Percentiles rank a stretch among this genome's conserved stretches.
Evolutionary conservation across 805 yeast genomes (phyloP).

Genomic region (Allodekkera sacchari): DNA sequence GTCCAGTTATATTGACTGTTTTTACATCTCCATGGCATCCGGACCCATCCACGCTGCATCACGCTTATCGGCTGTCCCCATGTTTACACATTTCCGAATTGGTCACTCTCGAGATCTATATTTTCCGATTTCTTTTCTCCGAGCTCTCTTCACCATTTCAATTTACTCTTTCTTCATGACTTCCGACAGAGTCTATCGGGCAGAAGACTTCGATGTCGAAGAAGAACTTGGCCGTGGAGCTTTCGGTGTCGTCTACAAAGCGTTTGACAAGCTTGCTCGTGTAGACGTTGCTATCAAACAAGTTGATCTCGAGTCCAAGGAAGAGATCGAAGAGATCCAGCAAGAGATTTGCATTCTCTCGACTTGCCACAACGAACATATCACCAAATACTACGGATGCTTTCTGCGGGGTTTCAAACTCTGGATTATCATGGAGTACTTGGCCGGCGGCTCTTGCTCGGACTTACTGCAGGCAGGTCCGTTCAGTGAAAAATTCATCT

Average conservation of each 20-base stretch:
- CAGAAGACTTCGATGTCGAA: constrained; percentile 37
- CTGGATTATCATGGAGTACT: constrained; percentile 76
- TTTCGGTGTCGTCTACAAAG: constrained; percentile 69
- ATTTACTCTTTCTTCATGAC: too few relatives aligned
- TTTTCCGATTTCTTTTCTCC: too few relatives aligned
- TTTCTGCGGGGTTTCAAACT: constrained; percentile 60
- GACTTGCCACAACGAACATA: constrained; percentile 53
- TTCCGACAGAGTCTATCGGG: constrained; percentile 13
- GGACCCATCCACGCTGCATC: too few relatives aligned
- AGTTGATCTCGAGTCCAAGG: constrained; percentile 64
- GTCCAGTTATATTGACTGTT: too few relatives aligned
- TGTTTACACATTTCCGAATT: background rate
- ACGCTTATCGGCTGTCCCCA: background rate
- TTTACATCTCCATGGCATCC: too few relatives aligned
- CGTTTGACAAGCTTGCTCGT: constrained; percentile 35
- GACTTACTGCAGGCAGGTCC: constrained; percentile 58
- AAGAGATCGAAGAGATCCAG: constrained; percentile 66
- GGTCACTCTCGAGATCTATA: too few relatives aligned
- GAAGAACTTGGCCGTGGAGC: constrained; percentile 70
- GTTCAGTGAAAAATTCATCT: constrained; percentile 46
- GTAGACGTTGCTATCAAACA: constrained; percentile 52
- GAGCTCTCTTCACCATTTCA: too few relatives aligned
- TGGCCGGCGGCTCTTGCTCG: constrained; percentile 70
- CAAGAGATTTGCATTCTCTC: constrained; percentile 63
- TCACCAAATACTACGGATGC: constrained; percentile 64